phyloP scores from a whole-genome alignment of 805 yeast genomes.

The Metschnikowia corniflorae region DNA sequence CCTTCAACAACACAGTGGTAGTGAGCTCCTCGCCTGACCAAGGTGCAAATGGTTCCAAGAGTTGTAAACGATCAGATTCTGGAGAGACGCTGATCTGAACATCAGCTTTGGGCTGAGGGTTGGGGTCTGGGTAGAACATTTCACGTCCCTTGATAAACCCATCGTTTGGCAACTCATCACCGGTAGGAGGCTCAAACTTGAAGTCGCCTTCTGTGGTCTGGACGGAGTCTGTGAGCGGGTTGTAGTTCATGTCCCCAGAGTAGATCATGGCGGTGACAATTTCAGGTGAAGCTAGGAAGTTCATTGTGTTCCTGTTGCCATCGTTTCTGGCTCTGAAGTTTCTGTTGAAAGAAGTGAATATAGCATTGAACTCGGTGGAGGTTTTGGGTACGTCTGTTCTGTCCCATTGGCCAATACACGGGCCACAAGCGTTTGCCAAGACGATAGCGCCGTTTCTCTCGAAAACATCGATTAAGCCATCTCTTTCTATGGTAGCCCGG shows the following conservation, averaged over 20 bases:
- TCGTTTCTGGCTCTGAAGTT: constrained; percentile 97
- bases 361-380: constrained; percentile 72
- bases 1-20: constrained; percentile 77
- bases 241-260: constrained; percentile 88
- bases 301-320: constrained; percentile 96
- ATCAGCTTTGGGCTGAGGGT: constrained; percentile 61
- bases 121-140: constrained; percentile 68
- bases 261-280: constrained; percentile 95
- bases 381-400: constrained; percentile 71
- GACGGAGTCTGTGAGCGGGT: constrained; percentile 86
- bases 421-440: constrained; percentile 98
- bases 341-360: constrained; percentile 96
- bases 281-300: constrained; percentile 98
- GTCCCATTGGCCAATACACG: constrained; percentile 99
- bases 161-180: constrained; percentile 75
- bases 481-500: constrained; percentile 94
- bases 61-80: constrained; percentile 85
- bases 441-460: constrained; percentile 87
- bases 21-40: constrained; percentile 85
- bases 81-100: constrained; percentile 73
- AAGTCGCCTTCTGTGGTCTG: constrained; percentile 70
- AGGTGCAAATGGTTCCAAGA: constrained; percentile 80
- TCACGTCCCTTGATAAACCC: constrained; percentile 77
- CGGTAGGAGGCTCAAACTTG: constrained; percentile 74
- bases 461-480: constrained; percentile 80